phyloP scores from a whole-genome alignment of 345 rosid genomes.

The Tarenaya hassleriana region DNA sequence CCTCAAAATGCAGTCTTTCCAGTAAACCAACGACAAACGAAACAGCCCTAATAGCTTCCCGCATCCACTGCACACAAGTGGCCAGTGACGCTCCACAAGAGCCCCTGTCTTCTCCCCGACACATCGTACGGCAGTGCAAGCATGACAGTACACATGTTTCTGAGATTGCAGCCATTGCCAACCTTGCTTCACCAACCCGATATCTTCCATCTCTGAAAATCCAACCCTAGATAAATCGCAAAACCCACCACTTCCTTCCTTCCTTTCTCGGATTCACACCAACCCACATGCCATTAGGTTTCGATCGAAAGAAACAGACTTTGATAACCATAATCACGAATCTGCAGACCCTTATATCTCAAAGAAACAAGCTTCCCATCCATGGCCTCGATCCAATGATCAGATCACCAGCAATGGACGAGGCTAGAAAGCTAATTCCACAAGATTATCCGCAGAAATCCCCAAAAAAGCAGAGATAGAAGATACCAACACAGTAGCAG shows the following conservation, averaged over 20 bases:
- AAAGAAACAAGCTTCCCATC: conserved; percentile 16
- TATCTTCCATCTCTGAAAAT: conserved; percentile 63
- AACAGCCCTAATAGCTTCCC: conserved; percentile 38
- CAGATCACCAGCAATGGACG: not conserved
- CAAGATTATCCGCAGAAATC: conserved; percentile 17
- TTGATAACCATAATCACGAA: conserved; percentile 7
- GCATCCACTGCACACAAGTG: conserved; percentile 63
- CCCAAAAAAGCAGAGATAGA: not conserved
- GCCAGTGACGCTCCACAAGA: conserved; percentile 82
- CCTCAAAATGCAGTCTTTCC: conserved; percentile 67
- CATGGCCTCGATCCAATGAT: conserved; percentile 15
- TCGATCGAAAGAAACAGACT: conserved; percentile 11
- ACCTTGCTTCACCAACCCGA: conserved; percentile 75
- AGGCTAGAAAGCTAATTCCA: conserved; percentile 17
- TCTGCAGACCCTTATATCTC: conserved; percentile 14
- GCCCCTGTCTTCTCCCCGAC: conserved; percentile 48
- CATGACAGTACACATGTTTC: conserved; percentile 46
- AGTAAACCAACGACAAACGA: conserved; percentile 43
- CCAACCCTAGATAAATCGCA: not conserved
- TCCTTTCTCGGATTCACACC: conserved; percentile 2
- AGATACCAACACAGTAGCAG: conserved; percentile 15
- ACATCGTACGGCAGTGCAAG: conserved; percentile 32
- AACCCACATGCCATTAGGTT: conserved; percentile 16
- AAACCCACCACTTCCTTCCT: conserved; percentile 8
- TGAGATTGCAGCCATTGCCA: conserved; percentile 86